These are phyloP conservation scores for Bacidia rubella DNA, from an alignment of 495 filamentous ascomycete genomes.

Conservation along the genomic window DNA sequence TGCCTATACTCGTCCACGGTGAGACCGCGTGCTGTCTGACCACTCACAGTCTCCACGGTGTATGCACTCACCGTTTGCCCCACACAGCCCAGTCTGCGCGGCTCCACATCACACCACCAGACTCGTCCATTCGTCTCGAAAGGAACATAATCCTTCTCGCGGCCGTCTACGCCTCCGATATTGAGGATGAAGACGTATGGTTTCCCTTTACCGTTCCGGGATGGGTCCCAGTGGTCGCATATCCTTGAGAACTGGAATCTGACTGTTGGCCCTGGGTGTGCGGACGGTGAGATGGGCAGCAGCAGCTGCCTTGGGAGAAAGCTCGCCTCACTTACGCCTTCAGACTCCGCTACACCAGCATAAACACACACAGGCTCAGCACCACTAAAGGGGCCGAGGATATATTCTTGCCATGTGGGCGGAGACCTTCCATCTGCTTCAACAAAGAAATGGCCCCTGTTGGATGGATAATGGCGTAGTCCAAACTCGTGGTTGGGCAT, in stretches of 20 bases:
- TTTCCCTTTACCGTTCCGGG: constrained; percentile 46
- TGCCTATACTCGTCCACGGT: constrained; percentile 49
- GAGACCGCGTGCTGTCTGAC: constrained; percentile 52
- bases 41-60: constrained; percentile 49
- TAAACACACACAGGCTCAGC: constrained; percentile 37
- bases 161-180: constrained; percentile 51
- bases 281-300: constrained; percentile 39
- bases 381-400: constrained; percentile 35
- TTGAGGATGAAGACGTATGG: constrained; percentile 52
- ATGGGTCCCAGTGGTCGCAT: constrained; percentile 67
- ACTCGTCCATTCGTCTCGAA: constrained; percentile 52
- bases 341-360: constrained; percentile 35
- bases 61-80: constrained; percentile 53
- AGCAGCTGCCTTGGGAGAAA: constrained; percentile 45
- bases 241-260: constrained; percentile 64
- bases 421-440: constrained; percentile 40
- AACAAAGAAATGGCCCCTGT: constrained; percentile 50
- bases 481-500: constrained; percentile 75
- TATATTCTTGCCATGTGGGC: constrained; percentile 65
- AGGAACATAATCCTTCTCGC: constrained; percentile 50
- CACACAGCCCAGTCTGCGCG: constrained; percentile 48
- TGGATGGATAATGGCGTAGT: constrained; percentile 57
- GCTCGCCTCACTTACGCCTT: constrained; percentile 48
- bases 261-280: constrained; percentile 31
- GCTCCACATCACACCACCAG: constrained; percentile 63